Base-by-base conservation (phyloP, 345 rosid genomes). In the Eucalyptus curtisii region DNA sequence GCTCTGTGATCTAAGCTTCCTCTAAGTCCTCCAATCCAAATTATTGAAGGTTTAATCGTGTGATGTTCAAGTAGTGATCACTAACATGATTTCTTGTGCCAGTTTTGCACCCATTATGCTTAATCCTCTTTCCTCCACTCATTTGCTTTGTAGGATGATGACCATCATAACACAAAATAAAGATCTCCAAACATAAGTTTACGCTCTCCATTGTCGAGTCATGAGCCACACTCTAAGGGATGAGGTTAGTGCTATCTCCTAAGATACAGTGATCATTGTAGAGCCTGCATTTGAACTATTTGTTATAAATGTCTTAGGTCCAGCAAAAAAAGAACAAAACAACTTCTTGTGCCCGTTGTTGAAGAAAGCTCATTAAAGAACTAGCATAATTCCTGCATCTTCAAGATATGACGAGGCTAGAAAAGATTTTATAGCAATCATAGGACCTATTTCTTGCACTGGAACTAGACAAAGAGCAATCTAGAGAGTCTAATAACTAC, bases 121-220 rank as follows among this genome's bases (percentile, higher is more conserved):
- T 8, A 24, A 10, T 55, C 61, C 61, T 24, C 13, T 55, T 24
- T 55, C 61, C 30, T 55, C 1, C 30, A 55, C 61, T 52, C 30
- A 55, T 55, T 55, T 55, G 27, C 1, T 55, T 55, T 22, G 61
- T 10, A 55, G 61, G 61, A 55, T 24, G 61, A 55, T 22, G 61
- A 55, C 61, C 64, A 57, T 57, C 64, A 57, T 55, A 57, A 53
- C 57, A 53, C 25, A 53, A 3, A 53, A 53, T 53, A 7, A 1
- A 53, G 24, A 53, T 20, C 57, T 24, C n/a, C 13, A 25, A 57
- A 24, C n/a, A 57, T 25, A 3, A 25, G 3, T 57, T 57, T 25
- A 11, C 14, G 0, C 30, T 24, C n/a, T 57, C 4, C 64, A 57
- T 57, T 0, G 0, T 57, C 2, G 10, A 53, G 57, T 20, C 57